A percentile compares a stretch with the other conserved stretches of the same genome.
Conservation (phyloP, 1,284 basidiomycete genomes). For the Papiliotrema laurentii region DNA sequence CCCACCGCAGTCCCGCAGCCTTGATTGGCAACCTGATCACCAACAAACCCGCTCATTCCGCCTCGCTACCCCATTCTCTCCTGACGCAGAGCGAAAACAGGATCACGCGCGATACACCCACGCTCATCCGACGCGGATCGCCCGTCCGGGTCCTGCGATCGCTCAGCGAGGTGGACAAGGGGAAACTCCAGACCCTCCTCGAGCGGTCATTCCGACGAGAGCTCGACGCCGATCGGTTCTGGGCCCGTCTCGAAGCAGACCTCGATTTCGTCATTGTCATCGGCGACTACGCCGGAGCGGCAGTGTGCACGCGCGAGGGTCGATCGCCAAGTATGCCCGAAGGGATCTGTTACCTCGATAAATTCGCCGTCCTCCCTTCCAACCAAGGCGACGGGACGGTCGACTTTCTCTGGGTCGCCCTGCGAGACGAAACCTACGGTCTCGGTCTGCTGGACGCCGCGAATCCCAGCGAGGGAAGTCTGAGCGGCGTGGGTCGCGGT, state of each 20-base stretch:
- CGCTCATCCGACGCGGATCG: conserved; percentile 81
- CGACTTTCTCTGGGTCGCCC: conserved; percentile 97
- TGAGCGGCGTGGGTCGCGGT: conserved; percentile 82
- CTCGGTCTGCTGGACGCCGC: conserved; percentile 88
- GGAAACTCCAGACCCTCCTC: conserved; percentile 72
- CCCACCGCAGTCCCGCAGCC: conserved; percentile 90
- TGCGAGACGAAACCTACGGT: conserved; percentile 98
- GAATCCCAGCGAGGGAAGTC: conserved; percentile 86
- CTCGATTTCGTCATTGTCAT: conserved; percentile 93
- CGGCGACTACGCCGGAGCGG: conserved; percentile 93
- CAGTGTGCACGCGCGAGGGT: conserved; percentile 84
- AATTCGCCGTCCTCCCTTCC: conserved; percentile 91
- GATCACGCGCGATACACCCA: conserved; percentile 86
- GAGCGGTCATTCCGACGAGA: conserved; percentile 79
- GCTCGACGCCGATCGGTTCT: conserved; percentile 74
- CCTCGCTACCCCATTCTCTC: conserved; percentile 87
- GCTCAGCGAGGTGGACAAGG: conserved; percentile 63
- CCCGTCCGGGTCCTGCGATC: conserved; percentile 73
- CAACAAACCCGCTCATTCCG: conserved; percentile 94
- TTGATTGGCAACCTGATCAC: conserved; percentile 97
- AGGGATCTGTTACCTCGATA: conserved; percentile 87
- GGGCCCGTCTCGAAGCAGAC: conserved; percentile 63
- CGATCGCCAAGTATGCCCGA: conserved; percentile 5
- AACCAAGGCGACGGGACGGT: conserved; percentile 98
- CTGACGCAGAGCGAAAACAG: conserved; percentile 72